phyloP scores from a whole-genome alignment of 495 filamentous ascomycete genomes.

The Penicillium roqueforti region DNA sequence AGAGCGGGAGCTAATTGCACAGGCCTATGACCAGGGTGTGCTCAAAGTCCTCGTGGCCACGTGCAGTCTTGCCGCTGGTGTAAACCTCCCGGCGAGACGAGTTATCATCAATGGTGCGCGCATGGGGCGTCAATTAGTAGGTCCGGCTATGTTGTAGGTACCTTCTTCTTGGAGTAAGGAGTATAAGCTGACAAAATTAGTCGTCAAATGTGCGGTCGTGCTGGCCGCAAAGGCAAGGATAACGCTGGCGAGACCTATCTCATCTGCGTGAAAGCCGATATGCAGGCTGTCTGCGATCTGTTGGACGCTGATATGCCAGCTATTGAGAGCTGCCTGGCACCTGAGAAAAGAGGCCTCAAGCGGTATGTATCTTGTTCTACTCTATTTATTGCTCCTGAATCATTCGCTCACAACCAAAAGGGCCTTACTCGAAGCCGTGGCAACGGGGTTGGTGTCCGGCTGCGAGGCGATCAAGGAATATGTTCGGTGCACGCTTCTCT shows the following conservation, averaged over 20 bases:
- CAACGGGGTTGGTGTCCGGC: constrained; percentile 67
- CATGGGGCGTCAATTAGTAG: constrained; percentile 75
- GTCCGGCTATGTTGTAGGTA: constrained; percentile 67
- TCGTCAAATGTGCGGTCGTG: constrained; percentile 80
- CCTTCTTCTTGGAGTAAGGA: not conserved
- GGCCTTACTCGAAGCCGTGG: constrained; percentile 71
- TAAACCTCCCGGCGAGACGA: constrained; percentile 71
- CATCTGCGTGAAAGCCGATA: constrained; percentile 66
- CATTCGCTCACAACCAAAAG: constrained; percentile 31
- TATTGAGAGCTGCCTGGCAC: constrained; percentile 64
- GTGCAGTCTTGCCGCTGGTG: constrained; percentile 79
- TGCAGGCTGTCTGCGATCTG: constrained; percentile 65
- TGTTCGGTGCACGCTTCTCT: constrained; percentile 63
- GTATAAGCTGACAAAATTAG: constrained; percentile 32
- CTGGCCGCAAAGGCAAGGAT: constrained; percentile 80
- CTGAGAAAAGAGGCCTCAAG: constrained; percentile 65
- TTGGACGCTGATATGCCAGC: constrained; percentile 70
- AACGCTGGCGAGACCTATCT: constrained; percentile 77
- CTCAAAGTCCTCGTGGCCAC: constrained; percentile 76
- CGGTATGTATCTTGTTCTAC: constrained; percentile 37
- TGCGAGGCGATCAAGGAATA: constrained; percentile 66
- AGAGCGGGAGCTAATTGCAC: constrained; percentile 70
- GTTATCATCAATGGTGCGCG: constrained; percentile 75
- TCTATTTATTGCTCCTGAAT: not conserved
- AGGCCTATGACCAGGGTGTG: constrained; percentile 65